These are phyloP conservation scores for Phytophthora fragariae DNA, from an alignment of 352 stramenopile species.

Conservation along the genomic window DNA sequence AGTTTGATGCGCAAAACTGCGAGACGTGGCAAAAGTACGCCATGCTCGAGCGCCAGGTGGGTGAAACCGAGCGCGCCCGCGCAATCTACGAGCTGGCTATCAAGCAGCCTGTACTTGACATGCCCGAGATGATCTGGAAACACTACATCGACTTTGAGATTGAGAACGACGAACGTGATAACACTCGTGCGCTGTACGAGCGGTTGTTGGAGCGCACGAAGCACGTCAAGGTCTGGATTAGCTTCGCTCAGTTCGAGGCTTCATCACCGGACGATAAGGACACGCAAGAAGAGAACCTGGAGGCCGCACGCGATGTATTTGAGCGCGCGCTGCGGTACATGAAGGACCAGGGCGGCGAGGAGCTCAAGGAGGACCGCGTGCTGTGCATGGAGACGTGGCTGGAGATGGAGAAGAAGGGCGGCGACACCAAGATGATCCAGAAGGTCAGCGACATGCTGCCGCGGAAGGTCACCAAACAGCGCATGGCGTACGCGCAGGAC, in stretches of 20 bases:
- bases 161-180: conserved; percentile 77
- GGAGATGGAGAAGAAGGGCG: conserved; percentile 90
- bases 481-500: conserved; percentile 94
- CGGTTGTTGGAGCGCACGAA: conserved; percentile 96
- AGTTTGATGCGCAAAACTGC: conserved; percentile 91
- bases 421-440: conserved; percentile 71
- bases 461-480: conserved; percentile 96
- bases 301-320: conserved; percentile 90
- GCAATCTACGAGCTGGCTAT: conserved; percentile 98
- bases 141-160: conserved; percentile 99
- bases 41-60: conserved; percentile 95
- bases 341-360: conserved; percentile 80
- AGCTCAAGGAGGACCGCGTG: conserved; percentile 96
- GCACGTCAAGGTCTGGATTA: conserved; percentile 98
- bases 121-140: conserved; percentile 99
- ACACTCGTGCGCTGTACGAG: conserved; percentile 95
- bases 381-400: conserved; percentile 98
- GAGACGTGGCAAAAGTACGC: conserved; percentile 96
- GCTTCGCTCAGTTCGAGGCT: conserved; percentile 91
- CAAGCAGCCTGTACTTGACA: conserved; percentile 95
- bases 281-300: conserved; percentile 50
- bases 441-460: conserved; percentile 95
- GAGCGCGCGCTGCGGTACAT: conserved; percentile 92
- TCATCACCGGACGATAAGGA: conserved; percentile 33
- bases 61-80: conserved; percentile 93